Base-by-base conservation (phyloP, 495 filamentous ascomycete genomes). In the Physcia stellaris region DNA sequence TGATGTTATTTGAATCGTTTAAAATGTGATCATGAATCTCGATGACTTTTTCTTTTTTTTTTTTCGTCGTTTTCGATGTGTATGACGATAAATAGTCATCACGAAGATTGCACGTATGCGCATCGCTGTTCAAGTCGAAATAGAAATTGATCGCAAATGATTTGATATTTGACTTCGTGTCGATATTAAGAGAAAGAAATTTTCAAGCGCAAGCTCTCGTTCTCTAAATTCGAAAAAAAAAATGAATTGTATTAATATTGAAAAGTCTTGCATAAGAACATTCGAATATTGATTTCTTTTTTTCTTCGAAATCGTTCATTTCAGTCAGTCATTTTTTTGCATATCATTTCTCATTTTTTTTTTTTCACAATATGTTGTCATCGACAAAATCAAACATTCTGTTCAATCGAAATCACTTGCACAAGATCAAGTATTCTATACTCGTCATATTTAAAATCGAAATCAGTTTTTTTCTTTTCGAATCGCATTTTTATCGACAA, bases 171-270 rank as follows among this genome's bases (percentile, higher is more conserved):
- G n/a, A n/a, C n/a, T n/a, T n/a, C 64, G 75, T 11, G 75, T 98
- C 34, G 75, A 78, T 46, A 77, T 98, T 51, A 81, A 79, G 52
- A 66, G 80, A 5, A 84, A 93, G 47, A 86, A 86, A 0, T 80
- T 95, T 39, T 75, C 94, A 56, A 77, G 83, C 48, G 81, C 79
- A 23, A 71, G 75, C 32, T 81, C 83, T 40, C 56, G 88, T 47
- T 67, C 94, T n/a, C 82, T 78, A 29, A 94, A 93, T 60, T 67
- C 94, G 12, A 86, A 93, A 60, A 72, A n/a, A n/a, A n/a, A 86
- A 24, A 95, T 95, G 86, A 84, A 86, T 11, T 55, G 94, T 6
- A 75, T 95, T 31, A 62, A 77, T 1, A 80, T 62, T 30, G 66
- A 80, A 36, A 81, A 92, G 49, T 86, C 83, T 0, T 68, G 70